Conservation (phyloP, 192 early-diverging fungal genomes). For the Chytriomyces sp. region DNA sequence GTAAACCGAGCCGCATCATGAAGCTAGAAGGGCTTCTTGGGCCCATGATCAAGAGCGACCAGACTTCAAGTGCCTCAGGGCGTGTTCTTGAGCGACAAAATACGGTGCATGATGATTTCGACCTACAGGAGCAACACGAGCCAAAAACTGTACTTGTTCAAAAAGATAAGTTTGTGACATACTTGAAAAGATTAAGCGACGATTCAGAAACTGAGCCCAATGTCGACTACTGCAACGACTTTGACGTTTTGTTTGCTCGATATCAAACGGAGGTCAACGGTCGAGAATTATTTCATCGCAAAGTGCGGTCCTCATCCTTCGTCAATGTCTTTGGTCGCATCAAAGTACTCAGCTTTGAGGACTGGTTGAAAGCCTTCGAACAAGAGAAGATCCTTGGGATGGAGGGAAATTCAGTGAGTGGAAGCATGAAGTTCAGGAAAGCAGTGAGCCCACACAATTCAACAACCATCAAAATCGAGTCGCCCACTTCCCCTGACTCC, state of each 20-base stretch:
- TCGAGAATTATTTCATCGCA: background rate
- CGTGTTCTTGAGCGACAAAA: background rate
- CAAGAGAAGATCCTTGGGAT: background rate
- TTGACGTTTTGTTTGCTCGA: background rate
- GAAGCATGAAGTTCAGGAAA: background rate
- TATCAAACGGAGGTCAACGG: conserved; percentile 9
- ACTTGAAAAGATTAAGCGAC: background rate
- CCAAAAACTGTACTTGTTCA: background rate
- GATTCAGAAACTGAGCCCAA: background rate
- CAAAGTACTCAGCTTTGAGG: conserved; percentile 9
- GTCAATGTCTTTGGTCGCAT: conserved; percentile 4
- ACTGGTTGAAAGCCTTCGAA: conserved; percentile 17
- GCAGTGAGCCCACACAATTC: background rate
- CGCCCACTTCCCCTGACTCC: background rate
- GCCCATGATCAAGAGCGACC: too few relatives aligned
- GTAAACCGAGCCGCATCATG: conserved; percentile 39
- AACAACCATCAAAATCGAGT: conserved; percentile 17
- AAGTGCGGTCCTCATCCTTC: conserved; percentile 14
- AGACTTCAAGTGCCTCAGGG: too few relatives aligned
- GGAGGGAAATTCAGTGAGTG: background rate
- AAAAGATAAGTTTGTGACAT: conserved; percentile 1
- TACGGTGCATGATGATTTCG: background rate
- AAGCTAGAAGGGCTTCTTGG: conserved; percentile 36
- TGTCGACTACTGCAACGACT: background rate
- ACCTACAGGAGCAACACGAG: background rate